phyloP scores from a whole-genome alignment of 1,139 yeast species.

The Schizosaccharomyces versatilis region DNA sequence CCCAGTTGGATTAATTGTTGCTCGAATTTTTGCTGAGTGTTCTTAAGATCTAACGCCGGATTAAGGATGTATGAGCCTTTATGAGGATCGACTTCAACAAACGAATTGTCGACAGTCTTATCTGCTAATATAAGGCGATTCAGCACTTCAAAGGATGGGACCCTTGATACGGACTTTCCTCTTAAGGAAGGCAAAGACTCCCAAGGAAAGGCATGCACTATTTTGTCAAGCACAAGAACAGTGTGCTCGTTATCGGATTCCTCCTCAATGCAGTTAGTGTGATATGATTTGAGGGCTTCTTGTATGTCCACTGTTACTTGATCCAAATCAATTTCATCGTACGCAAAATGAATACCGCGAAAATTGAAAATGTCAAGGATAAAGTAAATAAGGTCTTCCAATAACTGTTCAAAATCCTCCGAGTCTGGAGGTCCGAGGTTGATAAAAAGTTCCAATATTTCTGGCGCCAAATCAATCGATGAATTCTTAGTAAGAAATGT shows the following conservation, averaged over 20 bases:
- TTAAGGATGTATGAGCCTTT: constrained; percentile 42
- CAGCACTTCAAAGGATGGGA: constrained; percentile 44
- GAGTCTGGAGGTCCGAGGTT: constrained; percentile 23
- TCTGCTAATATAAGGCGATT: constrained; percentile 22
- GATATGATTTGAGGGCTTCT: constrained; percentile 23
- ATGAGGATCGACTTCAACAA: constrained; percentile 15
- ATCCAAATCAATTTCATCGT: constrained; percentile 42
- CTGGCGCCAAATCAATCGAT: constrained; percentile 13
- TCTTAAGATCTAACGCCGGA: constrained; percentile 54
- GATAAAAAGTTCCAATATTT: constrained; percentile 31
- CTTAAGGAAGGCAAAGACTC: constrained; percentile 21
- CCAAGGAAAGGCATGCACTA: constrained; percentile 2
- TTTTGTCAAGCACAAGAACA: constrained; percentile 27
- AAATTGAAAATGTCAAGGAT: constrained; percentile 36
- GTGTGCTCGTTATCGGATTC: constrained; percentile 26
- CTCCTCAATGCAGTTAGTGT: constrained; percentile 5
- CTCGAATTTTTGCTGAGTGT: constrained; percentile 44
- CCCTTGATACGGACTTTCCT: constrained; percentile 39
- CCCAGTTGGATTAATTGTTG: constrained; percentile 22
- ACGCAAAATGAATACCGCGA: constrained; percentile 43
- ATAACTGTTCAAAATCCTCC: constrained; percentile 19
- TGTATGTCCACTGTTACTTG: constrained; percentile 26
- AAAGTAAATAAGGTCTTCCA: constrained; percentile 46
- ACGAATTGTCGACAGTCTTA: constrained; percentile 11
- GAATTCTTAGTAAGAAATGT: constrained; percentile 16